Evolutionary conservation across 192 early-diverging fungal species (phyloP).

Genomic region (Phlyctochytrium planicorne): DNA sequence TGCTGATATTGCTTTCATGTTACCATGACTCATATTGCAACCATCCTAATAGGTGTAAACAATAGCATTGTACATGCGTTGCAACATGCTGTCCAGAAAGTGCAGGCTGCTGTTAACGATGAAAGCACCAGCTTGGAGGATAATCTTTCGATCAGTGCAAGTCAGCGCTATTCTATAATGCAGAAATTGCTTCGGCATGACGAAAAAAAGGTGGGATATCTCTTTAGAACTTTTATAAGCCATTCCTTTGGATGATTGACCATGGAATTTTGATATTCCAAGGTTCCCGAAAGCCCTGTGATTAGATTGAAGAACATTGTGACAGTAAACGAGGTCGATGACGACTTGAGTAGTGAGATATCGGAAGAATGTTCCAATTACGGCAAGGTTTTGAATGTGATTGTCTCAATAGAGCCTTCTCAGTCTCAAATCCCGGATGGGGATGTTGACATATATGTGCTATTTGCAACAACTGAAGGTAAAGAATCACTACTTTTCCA

Average conservation of each 20-base stretch:
- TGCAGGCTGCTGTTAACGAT: conserved; percentile 32
- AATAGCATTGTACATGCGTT: conserved; percentile 25
- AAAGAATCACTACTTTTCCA: background rate
- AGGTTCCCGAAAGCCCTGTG: conserved; percentile 55
- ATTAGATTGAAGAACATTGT: conserved; percentile 71
- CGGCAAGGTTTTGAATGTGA: conserved; percentile 66
- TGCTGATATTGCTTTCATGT: too few relatives aligned
- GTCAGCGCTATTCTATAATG: conserved; percentile 69
- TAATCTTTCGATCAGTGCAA: conserved; percentile 44
- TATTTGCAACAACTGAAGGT: conserved; percentile 56
- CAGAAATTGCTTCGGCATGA: conserved; percentile 55
- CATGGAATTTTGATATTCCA: conserved; percentile 31
- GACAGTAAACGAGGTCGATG: conserved; percentile 71
- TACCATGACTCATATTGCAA: too few relatives aligned
- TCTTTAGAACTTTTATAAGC: background rate
- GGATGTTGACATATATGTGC: conserved; percentile 74
- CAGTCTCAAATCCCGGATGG: conserved; percentile 39
- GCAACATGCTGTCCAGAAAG: conserved; percentile 28
- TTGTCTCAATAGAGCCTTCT: conserved; percentile 53
- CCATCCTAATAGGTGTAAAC: too few relatives aligned
- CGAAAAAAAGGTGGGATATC: background rate
- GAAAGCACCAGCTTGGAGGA: conserved; percentile 23
- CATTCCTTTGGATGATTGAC: background rate
- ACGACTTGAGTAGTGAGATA: conserved; percentile 80
- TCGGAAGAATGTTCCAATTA: conserved; percentile 79